These are phyloP conservation scores for Geoglossum glabrum DNA, from an alignment of 495 filamentous ascomycete species.

Conservation along the genomic window DNA sequence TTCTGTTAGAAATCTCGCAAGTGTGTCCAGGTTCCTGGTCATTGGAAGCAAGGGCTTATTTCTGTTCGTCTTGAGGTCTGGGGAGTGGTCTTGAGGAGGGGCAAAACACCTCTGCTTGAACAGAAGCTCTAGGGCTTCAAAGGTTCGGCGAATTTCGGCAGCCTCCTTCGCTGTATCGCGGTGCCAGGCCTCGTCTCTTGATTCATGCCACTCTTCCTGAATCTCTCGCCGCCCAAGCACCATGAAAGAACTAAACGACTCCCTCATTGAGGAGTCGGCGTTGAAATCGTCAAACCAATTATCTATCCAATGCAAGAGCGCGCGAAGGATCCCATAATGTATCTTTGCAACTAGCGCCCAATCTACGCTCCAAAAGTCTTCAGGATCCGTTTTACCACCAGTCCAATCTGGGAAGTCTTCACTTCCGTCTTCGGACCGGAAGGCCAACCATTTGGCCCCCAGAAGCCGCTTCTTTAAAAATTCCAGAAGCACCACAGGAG, in stretches of 20 bases:
- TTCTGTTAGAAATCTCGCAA: slow-evolving; percentile 15
- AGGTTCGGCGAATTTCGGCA: neutral
- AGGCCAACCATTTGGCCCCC: slow-evolving; percentile 17
- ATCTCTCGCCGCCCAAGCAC: neutral
- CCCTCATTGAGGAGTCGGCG: slow-evolving; percentile 15
- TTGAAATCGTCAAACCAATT: slow-evolving; percentile 19
- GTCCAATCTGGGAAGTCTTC: slow-evolving; percentile 21
- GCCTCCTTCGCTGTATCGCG: neutral
- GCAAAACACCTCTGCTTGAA: neutral
- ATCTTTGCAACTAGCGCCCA: slow-evolving; percentile 18
- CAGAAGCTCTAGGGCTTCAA: neutral
- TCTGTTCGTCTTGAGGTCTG: neutral
- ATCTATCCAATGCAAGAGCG: slow-evolving; percentile 16
- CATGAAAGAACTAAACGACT: slow-evolving; percentile 11
- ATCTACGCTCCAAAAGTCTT: slow-evolving; percentile 12
- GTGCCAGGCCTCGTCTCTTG: neutral
- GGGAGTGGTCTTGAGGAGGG: neutral
- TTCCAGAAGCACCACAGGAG: slow-evolving; percentile 17
- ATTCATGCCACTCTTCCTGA: neutral
- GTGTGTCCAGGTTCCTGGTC: slow-evolving; percentile 8
- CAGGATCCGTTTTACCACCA: slow-evolving; percentile 13
- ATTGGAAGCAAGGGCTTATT: neutral
- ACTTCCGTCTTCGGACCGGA: slow-evolving; percentile 14
- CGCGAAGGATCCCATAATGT: slow-evolving; percentile 17
- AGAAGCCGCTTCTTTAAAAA: slow-evolving; percentile 18